A percentile compares a stretch with the other conserved stretches of the same genome.
Conservation (phyloP, 257 asterid genomes). For the Mentha longifolia region DNA sequence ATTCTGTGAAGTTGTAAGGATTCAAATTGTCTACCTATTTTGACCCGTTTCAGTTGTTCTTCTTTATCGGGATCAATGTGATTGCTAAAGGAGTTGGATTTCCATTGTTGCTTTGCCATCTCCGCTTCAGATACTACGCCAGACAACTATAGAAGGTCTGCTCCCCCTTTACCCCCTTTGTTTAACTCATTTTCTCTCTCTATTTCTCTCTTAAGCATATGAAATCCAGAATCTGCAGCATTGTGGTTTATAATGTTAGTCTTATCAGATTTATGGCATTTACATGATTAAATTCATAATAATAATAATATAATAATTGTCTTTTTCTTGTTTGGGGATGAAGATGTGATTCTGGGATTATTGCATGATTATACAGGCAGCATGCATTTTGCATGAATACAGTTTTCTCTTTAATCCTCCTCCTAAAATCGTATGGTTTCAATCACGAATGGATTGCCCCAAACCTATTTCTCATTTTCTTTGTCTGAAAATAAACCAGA, state of each 20-base stretch:
- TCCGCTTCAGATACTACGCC: background rate
- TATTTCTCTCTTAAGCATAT: background rate
- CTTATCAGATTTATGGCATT: background rate
- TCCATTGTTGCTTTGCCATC: constrained; percentile 58
- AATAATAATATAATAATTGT: background rate
- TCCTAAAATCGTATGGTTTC: background rate
- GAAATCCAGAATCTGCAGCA: constrained; percentile 30
- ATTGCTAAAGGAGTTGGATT: constrained; percentile 41
- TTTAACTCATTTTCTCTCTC: background rate
- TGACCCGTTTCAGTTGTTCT: constrained; percentile 62
- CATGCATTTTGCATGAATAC: background rate
- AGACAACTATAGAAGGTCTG: constrained; percentile 13
- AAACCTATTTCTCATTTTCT: background rate
- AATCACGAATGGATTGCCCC: background rate
- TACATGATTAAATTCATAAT: background rate
- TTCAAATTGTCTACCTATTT: constrained; percentile 58
- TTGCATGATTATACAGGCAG: background rate
- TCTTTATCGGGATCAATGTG: constrained; percentile 73
- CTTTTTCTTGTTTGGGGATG: background rate
- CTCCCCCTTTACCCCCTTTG: constrained; percentile 19
- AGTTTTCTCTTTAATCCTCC: background rate
- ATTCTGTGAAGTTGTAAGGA: constrained; percentile 22
- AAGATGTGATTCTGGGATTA: background rate
- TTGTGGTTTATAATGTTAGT: constrained; percentile 11
- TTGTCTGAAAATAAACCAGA: background rate